Evolutionary conservation across 768 basidiomycete genomes (phyloP), one percentile per base, ranked within the genome.

Genomic region (Leccinum rimulosum): DNA sequence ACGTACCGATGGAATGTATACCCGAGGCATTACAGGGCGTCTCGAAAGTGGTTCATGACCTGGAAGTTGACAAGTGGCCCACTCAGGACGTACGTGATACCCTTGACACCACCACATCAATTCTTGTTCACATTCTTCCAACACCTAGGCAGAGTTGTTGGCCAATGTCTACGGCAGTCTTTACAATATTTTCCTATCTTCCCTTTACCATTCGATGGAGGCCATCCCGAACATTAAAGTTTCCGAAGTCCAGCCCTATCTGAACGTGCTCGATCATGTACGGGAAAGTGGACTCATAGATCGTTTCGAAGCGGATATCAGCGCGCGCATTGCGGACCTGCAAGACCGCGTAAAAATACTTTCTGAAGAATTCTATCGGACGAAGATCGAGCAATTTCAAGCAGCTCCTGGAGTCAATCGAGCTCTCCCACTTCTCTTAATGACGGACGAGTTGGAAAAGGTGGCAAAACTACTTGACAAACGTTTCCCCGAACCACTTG

Each of bases 1-100:
- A 94, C 62, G 92, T 98, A 6, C 97, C 97, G 2, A 77, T 96
- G 68, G 96, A 96, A 68, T 98, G 97, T 72, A 85, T 98, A 54
- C 90, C 90, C 0, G 97, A 98, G 73, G 96, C 92, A 11, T 73
- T 97, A 50, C 82, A 85, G 49, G 85, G 84, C 57, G 81, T 96
- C 19, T 74, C 80, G 19, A 90, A 89, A 69, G 84, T 87, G 10
- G 78, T 86, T 66, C 78, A 82, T 36, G 93, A 95, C 61, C 82
- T 80, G 33, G 84, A 88, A 8, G 68, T 91, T 2, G 84, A 88
- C 19, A 79, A 84, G 48, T 98, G 97, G 96, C 81, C 90, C 2
- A 76, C 75, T 19, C 82, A 83, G 63, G 96, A 99, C 68, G 93
- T 98, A 67, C 67, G 92, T 84, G 14, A 22, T 40, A 12, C 9